These are phyloP conservation scores for Apiospora sp. DNA, from an alignment of 2,329 filamentous ascomycete genomes.

Conservation along the genomic window DNA sequence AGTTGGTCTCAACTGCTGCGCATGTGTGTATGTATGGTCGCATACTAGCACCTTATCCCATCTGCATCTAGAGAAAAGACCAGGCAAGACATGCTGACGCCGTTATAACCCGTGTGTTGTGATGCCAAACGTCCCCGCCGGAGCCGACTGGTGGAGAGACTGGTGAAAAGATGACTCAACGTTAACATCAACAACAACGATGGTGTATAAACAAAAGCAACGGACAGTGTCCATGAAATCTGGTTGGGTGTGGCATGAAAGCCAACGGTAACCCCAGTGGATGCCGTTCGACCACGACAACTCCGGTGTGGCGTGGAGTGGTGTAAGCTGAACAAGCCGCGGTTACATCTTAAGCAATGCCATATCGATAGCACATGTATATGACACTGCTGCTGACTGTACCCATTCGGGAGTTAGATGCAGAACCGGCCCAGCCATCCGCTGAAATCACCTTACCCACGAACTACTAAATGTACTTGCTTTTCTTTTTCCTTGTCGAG, in stretches of 20 bases:
- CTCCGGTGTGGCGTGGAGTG: neutral
- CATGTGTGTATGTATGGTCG: neutral
- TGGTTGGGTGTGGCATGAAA: neutral
- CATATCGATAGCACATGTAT: neutral
- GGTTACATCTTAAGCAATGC: neutral
- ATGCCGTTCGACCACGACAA: neutral
- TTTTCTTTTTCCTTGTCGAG: neutral
- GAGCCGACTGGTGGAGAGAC: neutral
- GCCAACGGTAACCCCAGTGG: neutral
- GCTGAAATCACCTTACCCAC: slow-evolving; percentile 6
- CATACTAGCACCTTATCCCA: neutral
- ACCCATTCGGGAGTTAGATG: neutral
- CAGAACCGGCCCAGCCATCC: neutral
- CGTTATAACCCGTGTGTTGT: neutral
- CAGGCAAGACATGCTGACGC: neutral
- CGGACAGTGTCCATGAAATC: neutral
- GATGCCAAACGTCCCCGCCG: neutral
- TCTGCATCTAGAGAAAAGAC: no score
- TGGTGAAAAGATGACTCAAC: neutral
- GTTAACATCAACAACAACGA: neutral
- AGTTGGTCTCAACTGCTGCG: neutral
- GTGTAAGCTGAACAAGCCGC: neutral
- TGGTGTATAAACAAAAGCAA: neutral
- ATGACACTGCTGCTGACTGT: neutral
- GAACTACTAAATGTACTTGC: neutral